These are phyloP conservation scores for Fusarium sterilihyphosum DNA, from an alignment of 2,329 filamentous ascomycete genomes.

Conservation along the genomic window DNA sequence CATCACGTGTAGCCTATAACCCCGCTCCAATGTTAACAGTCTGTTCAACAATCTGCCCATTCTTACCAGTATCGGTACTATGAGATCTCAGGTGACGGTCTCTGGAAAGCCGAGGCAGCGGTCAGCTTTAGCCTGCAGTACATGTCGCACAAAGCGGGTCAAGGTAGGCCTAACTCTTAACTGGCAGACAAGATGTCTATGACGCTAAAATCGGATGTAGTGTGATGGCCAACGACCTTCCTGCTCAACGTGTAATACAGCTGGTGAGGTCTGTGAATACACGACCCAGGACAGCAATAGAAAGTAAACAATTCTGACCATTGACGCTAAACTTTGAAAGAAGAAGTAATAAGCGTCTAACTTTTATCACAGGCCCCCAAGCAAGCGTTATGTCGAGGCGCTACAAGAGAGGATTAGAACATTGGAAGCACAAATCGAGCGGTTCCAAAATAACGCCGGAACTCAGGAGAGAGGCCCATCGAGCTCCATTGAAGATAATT, in stretches of 20 bases:
- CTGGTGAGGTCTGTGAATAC: not conserved
- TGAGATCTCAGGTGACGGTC: not conserved
- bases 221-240: not conserved
- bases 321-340: accelerated
- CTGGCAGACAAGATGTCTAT: too few species aligned
- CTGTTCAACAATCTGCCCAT: not conserved
- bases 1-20: not conserved
- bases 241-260: not conserved
- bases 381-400: not conserved
- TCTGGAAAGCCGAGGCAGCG: not conserved
- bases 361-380: not conserved
- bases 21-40: not conserved
- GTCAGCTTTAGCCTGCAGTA: not conserved
- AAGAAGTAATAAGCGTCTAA: accelerated
- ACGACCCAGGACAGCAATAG: not conserved
- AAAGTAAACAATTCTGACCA: not conserved
- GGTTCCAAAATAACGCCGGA: accelerated
- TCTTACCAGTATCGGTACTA: not conserved
- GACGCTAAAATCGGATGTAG: not conserved
- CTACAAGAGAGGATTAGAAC: not conserved
- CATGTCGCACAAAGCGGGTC: not conserved
- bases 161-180: not conserved
- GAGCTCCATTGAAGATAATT: accelerated
- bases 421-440: not conserved
- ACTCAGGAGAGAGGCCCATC: accelerated